Evolutionary conservation across 2,329 filamentous ascomycete genomes (phyloP).

Genomic region (Myriosclerotinia curreyana): DNA sequence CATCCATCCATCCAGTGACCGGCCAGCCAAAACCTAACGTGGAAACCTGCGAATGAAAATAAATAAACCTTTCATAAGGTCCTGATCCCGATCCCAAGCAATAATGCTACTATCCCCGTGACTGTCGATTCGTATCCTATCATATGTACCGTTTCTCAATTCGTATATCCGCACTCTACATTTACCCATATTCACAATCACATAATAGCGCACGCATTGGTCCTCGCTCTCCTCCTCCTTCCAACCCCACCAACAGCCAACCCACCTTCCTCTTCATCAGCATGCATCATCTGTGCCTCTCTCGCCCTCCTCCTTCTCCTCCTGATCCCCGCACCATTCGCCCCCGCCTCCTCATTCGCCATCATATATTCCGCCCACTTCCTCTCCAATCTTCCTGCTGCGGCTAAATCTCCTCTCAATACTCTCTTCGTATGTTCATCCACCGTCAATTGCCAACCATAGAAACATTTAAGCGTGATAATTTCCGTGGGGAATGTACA

Average conservation of each 20-base stretch:
- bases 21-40: neutral
- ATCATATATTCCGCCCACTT: constrained; percentile 97
- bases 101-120: neutral
- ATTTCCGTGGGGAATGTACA: constrained; percentile 67
- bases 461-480: constrained; percentile 88
- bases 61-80: neutral
- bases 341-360: constrained; percentile 78
- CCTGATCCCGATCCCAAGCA: neutral
- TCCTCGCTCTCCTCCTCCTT: constrained; percentile 60
- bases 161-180: neutral
- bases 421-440: constrained; percentile 91
- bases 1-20: neutral
- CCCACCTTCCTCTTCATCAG: constrained; percentile 72
- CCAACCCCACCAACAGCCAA: constrained; percentile 43
- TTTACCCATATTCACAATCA: constrained; percentile 42
- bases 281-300: constrained; percentile 76
- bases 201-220: constrained; percentile 63
- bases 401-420: constrained; percentile 67
- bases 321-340: constrained; percentile 61
- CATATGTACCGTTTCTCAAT: constrained; percentile 10
- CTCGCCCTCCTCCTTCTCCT: constrained; percentile 73
- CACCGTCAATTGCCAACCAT: constrained; percentile 91
- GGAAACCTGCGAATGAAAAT: neutral
- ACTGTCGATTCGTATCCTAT: neutral
- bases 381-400: constrained; percentile 75